Conservation (phyloP, 306 rosid species). For the Hippophae rhamnoides region DNA sequence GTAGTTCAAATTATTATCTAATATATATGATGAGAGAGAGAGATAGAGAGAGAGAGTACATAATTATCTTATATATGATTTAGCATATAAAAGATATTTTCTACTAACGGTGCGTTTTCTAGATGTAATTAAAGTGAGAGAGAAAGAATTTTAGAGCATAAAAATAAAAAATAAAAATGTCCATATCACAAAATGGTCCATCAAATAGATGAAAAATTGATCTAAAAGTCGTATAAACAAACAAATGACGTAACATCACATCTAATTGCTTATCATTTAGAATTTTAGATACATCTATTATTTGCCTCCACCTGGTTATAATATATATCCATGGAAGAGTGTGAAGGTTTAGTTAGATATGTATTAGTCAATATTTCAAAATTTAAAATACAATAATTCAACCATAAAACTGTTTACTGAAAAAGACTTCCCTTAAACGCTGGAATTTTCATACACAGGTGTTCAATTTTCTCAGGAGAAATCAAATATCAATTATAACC, state of each 20-base stretch:
- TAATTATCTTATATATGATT: no score
- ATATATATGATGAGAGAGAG: no score
- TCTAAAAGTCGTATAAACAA: conserved; percentile 1
- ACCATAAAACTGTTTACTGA: conserved; percentile 5
- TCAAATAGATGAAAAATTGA: no score
- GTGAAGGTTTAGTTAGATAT: conserved; percentile 25
- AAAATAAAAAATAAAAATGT: no score
- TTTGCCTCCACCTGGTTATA: not conserved
- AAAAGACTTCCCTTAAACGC: conserved; percentile 12
- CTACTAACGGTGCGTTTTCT: no score
- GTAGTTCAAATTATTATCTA: no score
- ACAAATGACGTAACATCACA: conserved; percentile 22
- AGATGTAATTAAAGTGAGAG: no score
- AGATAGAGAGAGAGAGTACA: no score
- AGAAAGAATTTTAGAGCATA: no score
- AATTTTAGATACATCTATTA: conserved; percentile 1
- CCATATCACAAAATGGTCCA: no score
- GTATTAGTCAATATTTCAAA: conserved; percentile 8
- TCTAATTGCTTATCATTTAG: conserved; percentile 5
- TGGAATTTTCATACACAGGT: conserved; percentile 23
- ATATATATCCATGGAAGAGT: conserved; percentile 17
- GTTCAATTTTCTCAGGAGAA: conserved; percentile 18
- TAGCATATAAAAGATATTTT: no score
- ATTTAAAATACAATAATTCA: not conserved
- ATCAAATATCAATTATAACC: conserved; percentile 28